Evolutionary conservation across 495 filamentous ascomycete genomes (phyloP).

Genomic region (Podospora bellae-mahoneyi): DNA sequence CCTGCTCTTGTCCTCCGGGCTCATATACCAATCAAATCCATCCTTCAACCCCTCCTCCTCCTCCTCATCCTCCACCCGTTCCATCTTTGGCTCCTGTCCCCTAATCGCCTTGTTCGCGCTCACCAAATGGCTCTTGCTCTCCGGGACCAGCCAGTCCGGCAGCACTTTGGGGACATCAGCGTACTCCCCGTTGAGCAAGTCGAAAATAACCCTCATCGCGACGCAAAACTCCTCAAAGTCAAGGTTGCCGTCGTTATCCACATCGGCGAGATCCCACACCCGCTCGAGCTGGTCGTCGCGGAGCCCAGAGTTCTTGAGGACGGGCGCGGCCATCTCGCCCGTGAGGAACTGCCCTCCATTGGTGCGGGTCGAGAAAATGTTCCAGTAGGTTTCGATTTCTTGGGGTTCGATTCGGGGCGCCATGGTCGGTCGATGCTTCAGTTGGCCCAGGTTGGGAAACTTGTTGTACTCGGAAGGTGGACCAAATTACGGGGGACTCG

Average conservation of each 20-base stretch:
- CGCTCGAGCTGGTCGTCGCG: slow-evolving; percentile 92
- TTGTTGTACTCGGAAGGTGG: background rate
- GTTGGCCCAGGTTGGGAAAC: background rate
- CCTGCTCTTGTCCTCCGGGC: slow-evolving; percentile 78
- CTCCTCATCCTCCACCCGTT: slow-evolving; percentile 73
- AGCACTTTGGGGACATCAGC: slow-evolving; percentile 74
- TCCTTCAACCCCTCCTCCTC: slow-evolving; percentile 85
- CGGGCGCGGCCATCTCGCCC: slow-evolving; percentile 85
- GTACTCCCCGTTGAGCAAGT: slow-evolving; percentile 93
- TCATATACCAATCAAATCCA: slow-evolving; percentile 99
- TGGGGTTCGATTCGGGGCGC: slow-evolving; percentile 89
- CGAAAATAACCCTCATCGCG: slow-evolving; percentile 95
- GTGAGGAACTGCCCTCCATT: slow-evolving; percentile 81
- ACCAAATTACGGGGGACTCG: background rate
- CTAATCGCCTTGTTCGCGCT: slow-evolving; percentile 81
- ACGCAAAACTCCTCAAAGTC: slow-evolving; percentile 99
- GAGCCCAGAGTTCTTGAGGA: slow-evolving; percentile 92
- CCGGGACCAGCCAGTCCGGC: slow-evolving; percentile 94
- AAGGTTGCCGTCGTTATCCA: slow-evolving; percentile 91
- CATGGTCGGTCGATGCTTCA: slow-evolving; percentile 30
- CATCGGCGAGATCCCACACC: slow-evolving; percentile 96
- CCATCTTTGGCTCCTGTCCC: slow-evolving; percentile 71
- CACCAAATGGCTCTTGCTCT: slow-evolving; percentile 93
- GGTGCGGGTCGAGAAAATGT: slow-evolving; percentile 86
- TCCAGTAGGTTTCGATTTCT: slow-evolving; percentile 98